Percentiles rank a stretch among this genome's conserved stretches.
phyloP scores from a whole-genome alignment of 2,329 filamentous ascomycete species.

The Metarhizium sp. region DNA sequence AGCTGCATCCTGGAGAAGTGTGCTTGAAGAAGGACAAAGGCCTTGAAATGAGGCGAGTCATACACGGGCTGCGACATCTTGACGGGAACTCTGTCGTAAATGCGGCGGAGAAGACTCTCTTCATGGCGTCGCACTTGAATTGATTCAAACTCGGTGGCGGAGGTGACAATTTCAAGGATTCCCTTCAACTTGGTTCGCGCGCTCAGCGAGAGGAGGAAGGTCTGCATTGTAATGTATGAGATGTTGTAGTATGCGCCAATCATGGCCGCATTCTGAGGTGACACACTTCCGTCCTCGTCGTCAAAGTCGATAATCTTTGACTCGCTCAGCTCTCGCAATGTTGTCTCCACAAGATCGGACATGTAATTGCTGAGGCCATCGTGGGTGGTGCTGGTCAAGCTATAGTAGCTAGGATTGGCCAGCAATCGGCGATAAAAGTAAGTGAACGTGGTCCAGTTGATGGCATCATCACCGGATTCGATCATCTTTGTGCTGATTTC shows the following conservation, averaged over 20 bases:
- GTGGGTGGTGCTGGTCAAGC: slow-evolving; percentile 76
- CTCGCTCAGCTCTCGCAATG: slow-evolving; percentile 80
- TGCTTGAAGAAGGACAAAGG: slow-evolving; percentile 91
- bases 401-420: slow-evolving; percentile 95
- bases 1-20: slow-evolving; percentile 97
- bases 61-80: slow-evolving; percentile 84
- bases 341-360: slow-evolving; percentile 89
- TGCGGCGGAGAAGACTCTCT: slow-evolving; percentile 74
- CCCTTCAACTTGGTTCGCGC: slow-evolving; percentile 91
- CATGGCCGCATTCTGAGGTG: slow-evolving; percentile 91
- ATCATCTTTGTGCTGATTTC: slow-evolving; percentile 97
- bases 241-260: slow-evolving; percentile 99
- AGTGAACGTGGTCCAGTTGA: slow-evolving; percentile 97
- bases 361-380: slow-evolving; percentile 90
- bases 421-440: slow-evolving; percentile 95
- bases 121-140: slow-evolving; percentile 94
- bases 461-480: slow-evolving; percentile 88
- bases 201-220: slow-evolving; percentile 83
- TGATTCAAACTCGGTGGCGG: slow-evolving; percentile 90
- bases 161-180: slow-evolving; percentile 92
- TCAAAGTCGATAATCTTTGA: slow-evolving; percentile 95
- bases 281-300: slow-evolving; percentile 82
- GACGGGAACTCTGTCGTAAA: slow-evolving; percentile 90
- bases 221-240: slow-evolving; percentile 98
- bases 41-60: slow-evolving; percentile 96